Conservation (phyloP, 2,329 filamentous ascomycete species). For the Zasmidium angulare region DNA sequence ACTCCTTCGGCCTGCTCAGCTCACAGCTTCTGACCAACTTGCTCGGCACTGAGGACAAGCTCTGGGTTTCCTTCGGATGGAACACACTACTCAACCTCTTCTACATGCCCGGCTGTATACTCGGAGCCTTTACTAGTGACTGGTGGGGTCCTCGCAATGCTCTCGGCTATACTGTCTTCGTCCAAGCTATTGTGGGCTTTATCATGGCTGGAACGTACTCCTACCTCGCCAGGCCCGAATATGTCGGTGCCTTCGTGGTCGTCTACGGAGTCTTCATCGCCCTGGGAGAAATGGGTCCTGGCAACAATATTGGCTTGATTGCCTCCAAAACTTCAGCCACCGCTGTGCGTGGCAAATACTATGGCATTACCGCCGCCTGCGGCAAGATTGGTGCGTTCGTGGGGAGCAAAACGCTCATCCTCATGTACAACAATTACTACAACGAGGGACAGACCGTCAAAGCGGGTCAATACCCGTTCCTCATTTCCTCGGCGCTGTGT, state of each 20-base stretch:
- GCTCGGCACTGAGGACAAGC: conserved; percentile 55
- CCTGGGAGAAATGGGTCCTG: conserved; percentile 57
- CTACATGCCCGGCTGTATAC: conserved; percentile 77
- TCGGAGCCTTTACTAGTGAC: conserved; percentile 75
- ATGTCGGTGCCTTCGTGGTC: conserved; percentile 73
- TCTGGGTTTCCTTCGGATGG: conserved; percentile 83
- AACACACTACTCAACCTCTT: conserved; percentile 85
- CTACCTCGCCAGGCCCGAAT: conserved; percentile 52
- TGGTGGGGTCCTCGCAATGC: conserved; percentile 74
- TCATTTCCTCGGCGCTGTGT: conserved; percentile 72
- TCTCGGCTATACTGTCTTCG: conserved; percentile 65
- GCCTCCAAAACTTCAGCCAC: conserved; percentile 87
- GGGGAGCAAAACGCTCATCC: neutral
- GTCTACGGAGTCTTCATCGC: conserved; percentile 75
- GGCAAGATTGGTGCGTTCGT: conserved; percentile 58
- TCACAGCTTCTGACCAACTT: conserved; percentile 68
- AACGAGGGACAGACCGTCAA: conserved; percentile 50
- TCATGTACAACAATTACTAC: conserved; percentile 57
- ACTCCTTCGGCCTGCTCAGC: conserved; percentile 83
- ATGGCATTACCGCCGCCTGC: conserved; percentile 67
- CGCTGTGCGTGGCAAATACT: conserved; percentile 72
- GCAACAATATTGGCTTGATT: conserved; percentile 84
- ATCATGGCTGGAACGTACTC: conserved; percentile 80
- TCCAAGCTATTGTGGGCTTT: conserved; percentile 78
- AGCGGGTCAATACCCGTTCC: conserved; percentile 80